These are phyloP conservation scores for Podospora appendiculata DNA, from an alignment of 495 filamentous ascomycete species.

Conservation along the genomic window DNA sequence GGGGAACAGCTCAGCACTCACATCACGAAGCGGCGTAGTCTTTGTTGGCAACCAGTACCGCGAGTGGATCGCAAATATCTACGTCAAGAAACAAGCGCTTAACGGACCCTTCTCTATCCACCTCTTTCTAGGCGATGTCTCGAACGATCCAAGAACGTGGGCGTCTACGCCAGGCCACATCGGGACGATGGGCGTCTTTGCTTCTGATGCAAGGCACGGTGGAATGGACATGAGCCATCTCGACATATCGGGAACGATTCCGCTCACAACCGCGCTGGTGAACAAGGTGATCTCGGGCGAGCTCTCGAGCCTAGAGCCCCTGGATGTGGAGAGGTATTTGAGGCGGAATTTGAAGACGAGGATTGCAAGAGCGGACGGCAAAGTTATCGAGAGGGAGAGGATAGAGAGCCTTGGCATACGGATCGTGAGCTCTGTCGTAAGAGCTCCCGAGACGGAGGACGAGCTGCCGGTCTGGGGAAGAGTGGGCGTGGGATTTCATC, in stretches of 20 bases:
- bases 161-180: slow-evolving; percentile 36
- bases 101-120: slow-evolving; percentile 48
- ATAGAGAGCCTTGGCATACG: slow-evolving; percentile 28
- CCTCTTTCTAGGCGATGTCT: slow-evolving; percentile 49
- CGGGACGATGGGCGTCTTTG: slow-evolving; percentile 50
- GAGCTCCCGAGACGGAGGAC: slow-evolving; percentile 23
- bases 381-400: slow-evolving; percentile 10
- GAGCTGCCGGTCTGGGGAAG: slow-evolving; percentile 38
- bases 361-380: slow-evolving; percentile 23
- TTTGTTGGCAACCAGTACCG: slow-evolving; percentile 29
- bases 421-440: slow-evolving; percentile 35
- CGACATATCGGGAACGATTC: slow-evolving; percentile 45
- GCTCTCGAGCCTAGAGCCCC: slow-evolving; percentile 32
- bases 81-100: slow-evolving; percentile 48
- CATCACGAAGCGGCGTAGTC: slow-evolving; percentile 4
- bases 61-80: slow-evolving; percentile 57
- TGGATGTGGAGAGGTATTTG: slow-evolving; percentile 37
- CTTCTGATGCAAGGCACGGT: slow-evolving; percentile 8
- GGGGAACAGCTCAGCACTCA: not conserved
- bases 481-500: too few relatives aligned
- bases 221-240: slow-evolving; percentile 9
- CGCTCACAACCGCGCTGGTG: slow-evolving; percentile 47
- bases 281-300: slow-evolving; percentile 27
- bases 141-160: slow-evolving; percentile 34
- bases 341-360: slow-evolving; percentile 31